Percentiles rank a stretch among this genome's conserved stretches.
Conservation (phyloP, 306 rosid species). For the Clitoria ternatea region DNA sequence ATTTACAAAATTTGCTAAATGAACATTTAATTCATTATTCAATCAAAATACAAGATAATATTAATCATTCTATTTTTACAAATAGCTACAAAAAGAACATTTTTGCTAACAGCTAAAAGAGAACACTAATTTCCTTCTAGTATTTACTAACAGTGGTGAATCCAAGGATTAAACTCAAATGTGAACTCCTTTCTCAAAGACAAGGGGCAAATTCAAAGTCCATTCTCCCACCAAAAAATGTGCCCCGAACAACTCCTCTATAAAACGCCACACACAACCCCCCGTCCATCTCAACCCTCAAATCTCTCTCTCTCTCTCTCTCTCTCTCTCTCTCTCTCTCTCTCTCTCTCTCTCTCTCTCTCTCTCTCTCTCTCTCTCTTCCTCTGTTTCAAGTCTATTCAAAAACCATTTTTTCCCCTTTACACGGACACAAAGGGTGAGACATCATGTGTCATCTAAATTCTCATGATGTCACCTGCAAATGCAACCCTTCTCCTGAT, state of each 20-base stretch:
- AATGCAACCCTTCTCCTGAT: constrained; percentile 23
- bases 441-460: constrained; percentile 29
- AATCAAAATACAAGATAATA: too few relatives aligned
- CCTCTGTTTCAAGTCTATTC: neutral
- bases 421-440: constrained; percentile 20
- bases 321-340: neutral
- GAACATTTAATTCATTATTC: too few relatives aligned
- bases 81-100: too few relatives aligned
- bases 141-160: neutral
- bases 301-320: neutral
- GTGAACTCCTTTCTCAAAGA: neutral
- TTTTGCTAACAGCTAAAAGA: neutral
- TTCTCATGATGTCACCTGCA: constrained; percentile 25
- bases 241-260: constrained; percentile 20
- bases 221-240: neutral
- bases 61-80: too few relatives aligned
- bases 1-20: too few relatives aligned
- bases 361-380: neutral
- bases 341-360: neutral
- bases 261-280: constrained; percentile 25
- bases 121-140: neutral
- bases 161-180: neutral
- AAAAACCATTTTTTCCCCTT: constrained; percentile 2
- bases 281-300: constrained; percentile 3
- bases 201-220: neutral